phyloP scores from a whole-genome alignment of 345 rosid genomes.

The Eucalyptus dawsonii region DNA sequence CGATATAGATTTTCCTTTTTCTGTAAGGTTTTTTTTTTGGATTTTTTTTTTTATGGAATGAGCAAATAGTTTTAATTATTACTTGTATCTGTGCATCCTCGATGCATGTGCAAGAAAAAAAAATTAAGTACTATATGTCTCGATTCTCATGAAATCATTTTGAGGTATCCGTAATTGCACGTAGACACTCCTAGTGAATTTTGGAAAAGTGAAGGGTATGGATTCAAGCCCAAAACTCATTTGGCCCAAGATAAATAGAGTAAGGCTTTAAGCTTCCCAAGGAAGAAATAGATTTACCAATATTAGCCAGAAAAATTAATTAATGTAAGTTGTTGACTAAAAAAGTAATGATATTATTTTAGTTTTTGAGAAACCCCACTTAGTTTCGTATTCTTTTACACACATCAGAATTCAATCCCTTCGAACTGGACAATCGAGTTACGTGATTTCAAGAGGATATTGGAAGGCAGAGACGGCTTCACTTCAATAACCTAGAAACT shows the following conservation, averaged over 20 bases:
- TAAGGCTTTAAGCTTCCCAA: not conserved
- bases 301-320: not conserved
- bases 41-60: not conserved
- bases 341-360: not conserved
- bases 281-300: not conserved
- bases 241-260: not conserved
- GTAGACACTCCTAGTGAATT: not conserved
- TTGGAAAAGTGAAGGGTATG: not conserved
- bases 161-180: not conserved
- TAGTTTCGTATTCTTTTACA: not conserved
- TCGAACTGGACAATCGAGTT: not conserved
- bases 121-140: not conserved
- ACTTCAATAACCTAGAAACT: not conserved
- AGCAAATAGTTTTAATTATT: not conserved
- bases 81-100: not conserved
- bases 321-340: not conserved
- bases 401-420: not conserved
- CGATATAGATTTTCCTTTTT: not conserved
- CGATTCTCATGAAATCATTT: not conserved
- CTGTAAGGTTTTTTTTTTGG: not conserved
- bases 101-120: not conserved
- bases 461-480: not conserved
- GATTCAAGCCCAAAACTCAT: not conserved
- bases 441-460: not conserved
- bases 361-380: not conserved